Evolutionary conservation across 1,139 yeast species (phyloP).

Genomic region (Hyphopichia buzzinii): DNA sequence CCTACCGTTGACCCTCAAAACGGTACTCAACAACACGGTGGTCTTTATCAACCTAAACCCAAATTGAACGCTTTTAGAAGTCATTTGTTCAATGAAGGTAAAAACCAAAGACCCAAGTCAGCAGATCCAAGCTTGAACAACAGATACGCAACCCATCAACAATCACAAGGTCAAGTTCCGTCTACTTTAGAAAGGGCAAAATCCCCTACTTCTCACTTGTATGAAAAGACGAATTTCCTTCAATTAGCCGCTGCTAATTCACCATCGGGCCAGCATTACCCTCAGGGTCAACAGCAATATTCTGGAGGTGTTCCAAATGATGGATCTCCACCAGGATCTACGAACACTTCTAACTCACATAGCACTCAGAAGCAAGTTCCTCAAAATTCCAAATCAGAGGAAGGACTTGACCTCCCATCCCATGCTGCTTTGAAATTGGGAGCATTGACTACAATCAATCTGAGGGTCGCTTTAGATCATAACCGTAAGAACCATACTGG

Average conservation of each 20-base stretch:
- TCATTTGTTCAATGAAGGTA: conserved; percentile 29
- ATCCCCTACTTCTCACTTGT: conserved; percentile 46
- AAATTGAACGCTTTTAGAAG: conserved; percentile 26
- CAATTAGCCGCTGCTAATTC: conserved; percentile 41
- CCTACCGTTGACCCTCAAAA: conserved; percentile 6
- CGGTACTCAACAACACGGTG: conserved; percentile 5
- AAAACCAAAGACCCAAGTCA: conserved; percentile 39
- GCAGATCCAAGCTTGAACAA: conserved; percentile 36
- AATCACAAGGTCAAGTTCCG: conserved; percentile 4
- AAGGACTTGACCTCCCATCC: conserved; percentile 38
- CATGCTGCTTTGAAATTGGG: conserved; percentile 52
- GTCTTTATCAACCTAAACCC: conserved; percentile 41
- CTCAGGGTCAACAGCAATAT: conserved; percentile 5
- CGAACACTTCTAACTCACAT: conserved; percentile 1
- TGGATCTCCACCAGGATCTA: neutral
- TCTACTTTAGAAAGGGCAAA: conserved; percentile 32
- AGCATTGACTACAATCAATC: conserved; percentile 62
- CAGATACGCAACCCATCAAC: conserved; percentile 7
- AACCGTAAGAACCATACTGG: conserved; percentile 36
- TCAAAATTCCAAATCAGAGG: conserved; percentile 16
- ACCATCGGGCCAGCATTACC: neutral
- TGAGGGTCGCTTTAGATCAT: conserved; percentile 58
- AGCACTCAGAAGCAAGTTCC: no score
- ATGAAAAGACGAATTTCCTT: conserved; percentile 43
- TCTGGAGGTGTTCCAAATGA: neutral